These are phyloP conservation scores for Phialophora macrospora DNA, from an alignment of 2,329 filamentous ascomycete genomes.

Conservation along the genomic window DNA sequence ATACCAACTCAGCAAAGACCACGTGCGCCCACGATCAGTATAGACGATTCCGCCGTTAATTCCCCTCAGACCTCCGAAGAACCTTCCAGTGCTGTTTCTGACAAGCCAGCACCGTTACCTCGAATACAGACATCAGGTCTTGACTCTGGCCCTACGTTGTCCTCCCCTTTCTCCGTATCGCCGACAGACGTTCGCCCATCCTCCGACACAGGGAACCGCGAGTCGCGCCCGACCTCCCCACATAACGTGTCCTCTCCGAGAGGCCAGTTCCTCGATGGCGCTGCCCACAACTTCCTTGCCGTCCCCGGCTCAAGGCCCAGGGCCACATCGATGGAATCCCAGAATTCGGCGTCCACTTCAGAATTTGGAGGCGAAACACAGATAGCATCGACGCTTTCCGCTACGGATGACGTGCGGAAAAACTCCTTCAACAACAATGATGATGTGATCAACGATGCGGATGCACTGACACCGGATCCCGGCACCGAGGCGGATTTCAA, in stretches of 20 bases:
- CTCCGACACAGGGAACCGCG: constrained; percentile 63
- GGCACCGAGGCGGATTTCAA: constrained; percentile 72
- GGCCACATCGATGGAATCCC: constrained; percentile 66
- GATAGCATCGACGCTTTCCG: constrained; percentile 51
- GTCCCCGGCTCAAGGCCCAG: constrained; percentile 68
- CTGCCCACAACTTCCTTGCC: constrained; percentile 63
- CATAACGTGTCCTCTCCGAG: constrained; percentile 69
- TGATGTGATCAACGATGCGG: constrained; percentile 63
- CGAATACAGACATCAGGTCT: constrained; percentile 48
- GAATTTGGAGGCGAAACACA: constrained; percentile 61
- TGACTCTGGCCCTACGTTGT: constrained; percentile 43
- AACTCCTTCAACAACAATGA: constrained; percentile 45
- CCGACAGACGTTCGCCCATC: constrained; percentile 59
- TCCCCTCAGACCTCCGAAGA: constrained; percentile 19
- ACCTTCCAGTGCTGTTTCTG: constrained; percentile 36
- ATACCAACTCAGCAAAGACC: constrained; percentile 21
- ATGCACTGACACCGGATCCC: constrained; percentile 70
- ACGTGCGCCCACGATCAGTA: constrained; percentile 60
- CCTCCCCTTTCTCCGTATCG: constrained; percentile 45
- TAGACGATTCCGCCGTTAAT: constrained; percentile 58
- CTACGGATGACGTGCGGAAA: constrained; percentile 50
- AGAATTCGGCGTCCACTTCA: constrained; percentile 54
- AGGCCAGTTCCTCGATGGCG: constrained; percentile 57
- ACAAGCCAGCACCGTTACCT: constrained; percentile 45
- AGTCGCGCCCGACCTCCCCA: constrained; percentile 67